These are phyloP conservation scores for Priceomyces fermenticarens DNA, from an alignment of 805 yeast genomes.

Conservation along the genomic window DNA sequence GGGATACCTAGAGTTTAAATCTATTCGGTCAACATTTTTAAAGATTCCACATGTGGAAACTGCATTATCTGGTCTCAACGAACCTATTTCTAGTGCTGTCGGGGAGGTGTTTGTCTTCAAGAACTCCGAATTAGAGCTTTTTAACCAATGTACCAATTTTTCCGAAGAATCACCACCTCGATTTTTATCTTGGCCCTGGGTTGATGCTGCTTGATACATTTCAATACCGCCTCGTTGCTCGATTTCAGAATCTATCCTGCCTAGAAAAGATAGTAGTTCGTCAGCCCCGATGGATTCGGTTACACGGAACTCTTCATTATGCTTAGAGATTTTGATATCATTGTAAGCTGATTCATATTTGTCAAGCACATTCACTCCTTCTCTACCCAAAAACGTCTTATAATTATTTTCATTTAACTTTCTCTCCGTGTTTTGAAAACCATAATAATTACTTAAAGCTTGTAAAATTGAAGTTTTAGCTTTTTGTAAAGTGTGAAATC, in stretches of 20 bases:
- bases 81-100: conserved; percentile 79
- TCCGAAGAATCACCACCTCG: conserved; percentile 95
- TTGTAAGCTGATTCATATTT: conserved; percentile 4
- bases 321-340: conserved; percentile 6
- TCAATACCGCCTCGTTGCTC: conserved; percentile 69
- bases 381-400: conserved; percentile 4
- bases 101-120: conserved; percentile 9
- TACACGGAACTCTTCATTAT: conserved; percentile 17
- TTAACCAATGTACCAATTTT: conserved; percentile 70
- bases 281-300: neutral
- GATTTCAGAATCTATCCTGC: conserved; percentile 60
- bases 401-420: conserved; percentile 21
- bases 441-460: conserved; percentile 18
- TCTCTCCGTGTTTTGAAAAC: conserved; percentile 7
- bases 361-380: conserved; percentile 2
- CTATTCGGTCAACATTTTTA: conserved; percentile 58
- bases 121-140: conserved; percentile 18
- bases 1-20: conserved; percentile 75
- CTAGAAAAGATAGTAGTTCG: conserved; percentile 31
- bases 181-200: conserved; percentile 70
- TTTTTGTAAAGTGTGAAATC: conserved; percentile 71
- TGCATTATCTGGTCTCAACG: conserved; percentile 63
- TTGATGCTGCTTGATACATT: conserved; percentile 81
- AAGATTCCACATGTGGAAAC: conserved; percentile 62
- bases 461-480: conserved; percentile 41